These are phyloP conservation scores for Mycena vulgaris DNA, from an alignment of 768 basidiomycete species.

Conservation along the genomic window DNA sequence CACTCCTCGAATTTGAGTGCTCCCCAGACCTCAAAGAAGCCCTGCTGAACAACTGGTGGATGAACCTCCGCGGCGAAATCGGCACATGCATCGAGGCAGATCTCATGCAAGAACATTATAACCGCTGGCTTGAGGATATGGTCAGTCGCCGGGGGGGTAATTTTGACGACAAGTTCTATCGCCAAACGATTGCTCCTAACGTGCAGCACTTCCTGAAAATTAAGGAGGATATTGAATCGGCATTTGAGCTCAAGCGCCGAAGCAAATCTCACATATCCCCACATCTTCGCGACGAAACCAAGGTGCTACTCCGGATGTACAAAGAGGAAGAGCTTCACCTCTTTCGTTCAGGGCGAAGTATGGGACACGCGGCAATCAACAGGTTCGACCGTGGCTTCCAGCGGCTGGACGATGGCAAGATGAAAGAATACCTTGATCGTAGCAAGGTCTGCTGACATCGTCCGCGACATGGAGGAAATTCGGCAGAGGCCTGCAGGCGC, in stretches of 20 bases:
- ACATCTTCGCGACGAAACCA: conserved; percentile 38
- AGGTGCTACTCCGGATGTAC: conserved; percentile 27
- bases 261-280: conserved; percentile 38
- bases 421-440: conserved; percentile 16
- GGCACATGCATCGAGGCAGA: conserved; percentile 40
- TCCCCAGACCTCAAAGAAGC: conserved; percentile 37
- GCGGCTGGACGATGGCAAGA: conserved; percentile 32
- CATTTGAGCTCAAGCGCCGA: conserved; percentile 29
- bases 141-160: conserved; percentile 37
- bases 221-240: conserved; percentile 42
- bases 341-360: conserved; percentile 29
- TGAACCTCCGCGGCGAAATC: conserved; percentile 39
- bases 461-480: background rate
- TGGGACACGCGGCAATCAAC: conserved; percentile 37
- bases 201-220: conserved; percentile 39
- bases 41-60: conserved; percentile 41
- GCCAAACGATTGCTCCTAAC: conserved; percentile 43
- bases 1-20: conserved; percentile 40
- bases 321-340: too few species aligned
- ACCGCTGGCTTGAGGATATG: conserved; percentile 40
- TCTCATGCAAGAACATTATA: conserved; percentile 44
- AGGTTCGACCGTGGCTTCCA: conserved; percentile 35
- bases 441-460: background rate
- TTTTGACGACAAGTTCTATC: conserved; percentile 42
- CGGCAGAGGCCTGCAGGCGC: background rate